A percentile compares a stretch with the other conserved stretches of the same genome.
phyloP scores from a whole-genome alignment of 75 land plant species.

The Selaginella moellendorffii region DNA sequence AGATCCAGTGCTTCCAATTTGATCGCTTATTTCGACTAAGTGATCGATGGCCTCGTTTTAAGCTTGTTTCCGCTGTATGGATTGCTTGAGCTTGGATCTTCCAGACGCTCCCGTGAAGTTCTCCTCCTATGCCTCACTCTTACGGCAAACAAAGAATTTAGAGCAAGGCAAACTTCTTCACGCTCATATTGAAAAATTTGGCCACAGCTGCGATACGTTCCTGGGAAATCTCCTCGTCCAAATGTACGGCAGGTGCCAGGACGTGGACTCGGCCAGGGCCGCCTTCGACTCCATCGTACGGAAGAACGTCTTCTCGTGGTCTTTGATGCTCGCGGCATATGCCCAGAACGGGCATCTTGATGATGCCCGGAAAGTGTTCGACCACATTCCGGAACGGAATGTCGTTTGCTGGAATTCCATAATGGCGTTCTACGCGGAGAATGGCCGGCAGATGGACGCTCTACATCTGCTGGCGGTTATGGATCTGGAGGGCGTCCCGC shows the following conservation, averaged over 20 bases:
- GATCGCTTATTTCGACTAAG: too few species aligned
- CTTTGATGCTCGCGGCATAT: background rate
- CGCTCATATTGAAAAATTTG: background rate
- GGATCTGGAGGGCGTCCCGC: background rate
- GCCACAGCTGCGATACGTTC: constrained; percentile 1
- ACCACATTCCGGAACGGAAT: background rate
- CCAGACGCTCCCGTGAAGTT: too few species aligned
- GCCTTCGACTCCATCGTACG: background rate
- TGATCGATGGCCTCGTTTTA: too few species aligned
- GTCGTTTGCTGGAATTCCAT: background rate
- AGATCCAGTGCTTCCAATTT: too few species aligned
- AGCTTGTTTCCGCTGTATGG: too few species aligned
- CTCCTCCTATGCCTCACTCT: too few species aligned
- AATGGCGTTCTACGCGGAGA: background rate
- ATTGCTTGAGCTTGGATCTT: too few species aligned
- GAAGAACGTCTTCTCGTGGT: constrained; percentile 10
- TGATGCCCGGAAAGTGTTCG: background rate
- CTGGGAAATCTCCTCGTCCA: constrained; percentile 11
- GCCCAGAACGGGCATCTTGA: background rate
- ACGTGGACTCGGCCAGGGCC: background rate
- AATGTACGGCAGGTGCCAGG: constrained; percentile 4
- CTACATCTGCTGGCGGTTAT: background rate
- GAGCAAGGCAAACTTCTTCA: background rate
- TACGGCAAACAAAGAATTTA: too few species aligned
- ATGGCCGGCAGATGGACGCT: background rate